These are phyloP conservation scores for Schizonepeta tenuifolia DNA, from an alignment of 257 asterid species.

Conservation along the genomic window DNA sequence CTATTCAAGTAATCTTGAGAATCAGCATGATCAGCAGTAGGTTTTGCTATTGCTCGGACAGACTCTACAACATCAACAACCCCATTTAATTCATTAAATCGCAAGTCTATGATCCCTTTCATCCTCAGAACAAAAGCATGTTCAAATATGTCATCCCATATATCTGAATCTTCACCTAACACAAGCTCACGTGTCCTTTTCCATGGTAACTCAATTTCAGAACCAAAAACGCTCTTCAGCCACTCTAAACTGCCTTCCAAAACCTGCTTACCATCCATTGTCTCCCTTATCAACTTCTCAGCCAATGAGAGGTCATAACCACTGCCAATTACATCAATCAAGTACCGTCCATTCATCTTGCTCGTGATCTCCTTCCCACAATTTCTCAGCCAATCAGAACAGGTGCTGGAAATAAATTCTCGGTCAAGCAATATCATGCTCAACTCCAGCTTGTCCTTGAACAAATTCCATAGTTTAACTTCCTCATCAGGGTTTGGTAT, in stretches of 20 bases:
- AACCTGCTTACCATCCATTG: constrained; percentile 90
- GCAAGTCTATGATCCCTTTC: constrained; percentile 72
- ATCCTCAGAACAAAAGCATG: constrained; percentile 92
- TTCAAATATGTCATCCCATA: constrained; percentile 97
- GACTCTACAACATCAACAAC: constrained; percentile 69
- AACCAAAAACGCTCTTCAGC: constrained; percentile 97
- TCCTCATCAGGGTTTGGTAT: constrained; percentile 96
- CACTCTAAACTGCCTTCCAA: constrained; percentile 96
- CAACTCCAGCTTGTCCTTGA: constrained; percentile 82
- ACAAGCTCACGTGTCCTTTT: constrained; percentile 93
- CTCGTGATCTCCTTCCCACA: constrained; percentile 91
- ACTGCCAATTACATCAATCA: constrained; percentile 80
- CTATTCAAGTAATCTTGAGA: constrained; percentile 61
- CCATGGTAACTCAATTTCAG: constrained; percentile 98
- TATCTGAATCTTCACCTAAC: constrained; percentile 91
- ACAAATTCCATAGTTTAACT: constrained; percentile 84
- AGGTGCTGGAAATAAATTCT: constrained; percentile 71
- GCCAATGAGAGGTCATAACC: constrained; percentile 93
- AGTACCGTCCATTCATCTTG: constrained; percentile 67
- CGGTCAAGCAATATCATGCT: constrained; percentile 69
- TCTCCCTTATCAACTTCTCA: constrained; percentile 87
- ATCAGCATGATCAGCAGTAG: constrained; percentile 57
- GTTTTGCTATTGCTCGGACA: constrained; percentile 55
- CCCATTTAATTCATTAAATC: constrained; percentile 73
- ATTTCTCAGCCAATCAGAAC: constrained; percentile 94